Conservation (phyloP, 2,329 filamentous ascomycete species). For the Penicillium digitatum region DNA sequence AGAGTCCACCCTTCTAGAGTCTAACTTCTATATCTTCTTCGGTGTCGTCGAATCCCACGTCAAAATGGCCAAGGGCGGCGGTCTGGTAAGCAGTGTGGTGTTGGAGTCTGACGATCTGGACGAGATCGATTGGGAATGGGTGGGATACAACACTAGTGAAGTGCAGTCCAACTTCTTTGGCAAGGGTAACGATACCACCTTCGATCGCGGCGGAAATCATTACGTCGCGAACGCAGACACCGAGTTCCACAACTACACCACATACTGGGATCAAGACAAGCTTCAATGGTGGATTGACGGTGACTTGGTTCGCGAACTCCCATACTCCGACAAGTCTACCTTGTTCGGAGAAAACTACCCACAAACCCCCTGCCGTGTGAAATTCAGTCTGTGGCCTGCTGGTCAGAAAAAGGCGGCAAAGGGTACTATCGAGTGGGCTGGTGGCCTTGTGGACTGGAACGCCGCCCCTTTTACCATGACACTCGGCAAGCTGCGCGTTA, state of each 20-base stretch:
- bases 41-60: conserved; percentile 73
- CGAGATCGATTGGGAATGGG: conserved; percentile 70
- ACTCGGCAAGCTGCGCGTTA: conserved; percentile 58
- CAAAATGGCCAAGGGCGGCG: conserved; percentile 69
- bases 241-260: conserved; percentile 47
- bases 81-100: conserved; percentile 78
- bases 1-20: conserved; percentile 73
- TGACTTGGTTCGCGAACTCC: conserved; percentile 57
- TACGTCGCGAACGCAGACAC: conserved; percentile 56
- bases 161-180: conserved; percentile 92
- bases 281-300: conserved; percentile 66
- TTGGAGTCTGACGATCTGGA: conserved; percentile 79
- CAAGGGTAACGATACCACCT: conserved; percentile 72
- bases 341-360: conserved; percentile 56
- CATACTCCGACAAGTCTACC: conserved; percentile 53
- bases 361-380: conserved; percentile 69
- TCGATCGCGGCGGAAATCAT: conserved; percentile 79
- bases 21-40: conserved; percentile 82
- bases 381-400: conserved; percentile 66
- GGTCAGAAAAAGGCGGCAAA: conserved; percentile 44
- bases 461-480: conserved; percentile 69
- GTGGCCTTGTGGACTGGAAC: conserved; percentile 63
- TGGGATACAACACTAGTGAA: conserved; percentile 36
- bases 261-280: conserved; percentile 64
- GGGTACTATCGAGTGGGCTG: conserved; percentile 64